Conservation (phyloP, 768 basidiomycete species). For the Leccinellum albellum region DNA sequence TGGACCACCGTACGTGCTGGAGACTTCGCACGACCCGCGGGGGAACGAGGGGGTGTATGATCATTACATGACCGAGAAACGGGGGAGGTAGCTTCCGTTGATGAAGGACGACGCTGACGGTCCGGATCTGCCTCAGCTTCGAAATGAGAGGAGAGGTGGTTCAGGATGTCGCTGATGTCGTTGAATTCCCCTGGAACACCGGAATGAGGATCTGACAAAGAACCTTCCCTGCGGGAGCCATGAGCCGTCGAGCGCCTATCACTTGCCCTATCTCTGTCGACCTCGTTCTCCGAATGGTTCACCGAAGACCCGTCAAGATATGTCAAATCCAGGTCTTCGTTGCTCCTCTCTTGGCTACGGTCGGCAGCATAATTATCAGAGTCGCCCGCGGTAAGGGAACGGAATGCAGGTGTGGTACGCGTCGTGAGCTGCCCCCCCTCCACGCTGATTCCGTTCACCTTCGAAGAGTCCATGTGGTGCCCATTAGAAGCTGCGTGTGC, state of each 20-base stretch:
- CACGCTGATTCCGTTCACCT: slow-evolving; percentile 43
- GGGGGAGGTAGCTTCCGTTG: slow-evolving; percentile 26
- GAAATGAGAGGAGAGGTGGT: slow-evolving; percentile 68
- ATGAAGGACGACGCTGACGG: slow-evolving; percentile 39
- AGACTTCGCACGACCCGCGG: slow-evolving; percentile 27
- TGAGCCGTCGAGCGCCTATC: slow-evolving; percentile 35
- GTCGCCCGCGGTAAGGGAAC: slow-evolving; percentile 62
- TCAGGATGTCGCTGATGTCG: slow-evolving; percentile 74
- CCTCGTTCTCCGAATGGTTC: slow-evolving; percentile 10
- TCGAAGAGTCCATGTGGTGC: slow-evolving; percentile 43
- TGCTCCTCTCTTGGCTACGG: slow-evolving; percentile 31
- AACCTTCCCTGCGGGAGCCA: slow-evolving; percentile 22
- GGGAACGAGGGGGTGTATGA: slow-evolving; percentile 20
- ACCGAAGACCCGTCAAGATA: slow-evolving; percentile 40
- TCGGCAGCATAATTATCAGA: slow-evolving; percentile 20
- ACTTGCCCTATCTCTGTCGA: slow-evolving; percentile 41
- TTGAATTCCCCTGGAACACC: slow-evolving; percentile 57
- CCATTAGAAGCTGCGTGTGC: slow-evolving; percentile 52
- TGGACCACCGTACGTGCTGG: slow-evolving; percentile 34
- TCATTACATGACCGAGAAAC: slow-evolving; percentile 28
- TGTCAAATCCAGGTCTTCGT: slow-evolving; percentile 54
- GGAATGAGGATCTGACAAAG: slow-evolving; percentile 43
- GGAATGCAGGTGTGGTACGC: slow-evolving; percentile 72
- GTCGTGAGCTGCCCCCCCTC: slow-evolving; percentile 51
- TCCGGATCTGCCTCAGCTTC: slow-evolving; percentile 50